Evolutionary conservation across 768 basidiomycete species (phyloP).

Genomic region (Pholiota microspora): DNA sequence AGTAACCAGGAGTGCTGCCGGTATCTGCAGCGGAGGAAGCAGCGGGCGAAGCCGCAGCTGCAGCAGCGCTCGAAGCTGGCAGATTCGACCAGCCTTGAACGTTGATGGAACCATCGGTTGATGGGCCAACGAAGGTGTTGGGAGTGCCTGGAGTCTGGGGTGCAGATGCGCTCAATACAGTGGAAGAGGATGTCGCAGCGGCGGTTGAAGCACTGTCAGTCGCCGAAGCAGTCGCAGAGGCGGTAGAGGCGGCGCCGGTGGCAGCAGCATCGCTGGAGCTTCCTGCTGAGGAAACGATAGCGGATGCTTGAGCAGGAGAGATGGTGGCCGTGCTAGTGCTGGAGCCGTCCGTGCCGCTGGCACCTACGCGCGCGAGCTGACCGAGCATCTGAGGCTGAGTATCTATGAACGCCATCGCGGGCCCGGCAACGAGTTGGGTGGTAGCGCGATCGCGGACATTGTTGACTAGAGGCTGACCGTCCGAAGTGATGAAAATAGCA

Average conservation of each 20-base stretch:
- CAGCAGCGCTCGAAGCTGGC: neutral
- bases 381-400: conserved; percentile 50
- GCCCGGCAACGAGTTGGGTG: conserved; percentile 65
- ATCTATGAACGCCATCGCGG: conserved; percentile 67
- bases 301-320: conserved; percentile 33
- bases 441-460: conserved; percentile 56
- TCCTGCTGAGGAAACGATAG: conserved; percentile 30
- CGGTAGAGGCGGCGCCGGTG: conserved; percentile 13
- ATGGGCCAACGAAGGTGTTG: conserved; percentile 39
- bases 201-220: neutral
- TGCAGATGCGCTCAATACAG: conserved; percentile 18
- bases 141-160: conserved; percentile 29
- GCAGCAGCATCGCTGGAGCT: conserved; percentile 11
- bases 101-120: conserved; percentile 38
- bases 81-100: conserved; percentile 43
- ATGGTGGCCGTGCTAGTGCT: conserved; percentile 25
- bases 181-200: conserved; percentile 20
- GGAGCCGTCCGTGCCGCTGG: conserved; percentile 11
- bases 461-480: conserved; percentile 60
- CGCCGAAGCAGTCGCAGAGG: conserved; percentile 8
- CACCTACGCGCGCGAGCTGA: conserved; percentile 35
- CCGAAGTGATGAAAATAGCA: conserved; percentile 66
- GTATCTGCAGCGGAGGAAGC: neutral
- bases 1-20: neutral
- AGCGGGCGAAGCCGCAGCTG: neutral